Conservation (phyloP, 2,329 filamentous ascomycete genomes). For the Polychaeton citri region DNA sequence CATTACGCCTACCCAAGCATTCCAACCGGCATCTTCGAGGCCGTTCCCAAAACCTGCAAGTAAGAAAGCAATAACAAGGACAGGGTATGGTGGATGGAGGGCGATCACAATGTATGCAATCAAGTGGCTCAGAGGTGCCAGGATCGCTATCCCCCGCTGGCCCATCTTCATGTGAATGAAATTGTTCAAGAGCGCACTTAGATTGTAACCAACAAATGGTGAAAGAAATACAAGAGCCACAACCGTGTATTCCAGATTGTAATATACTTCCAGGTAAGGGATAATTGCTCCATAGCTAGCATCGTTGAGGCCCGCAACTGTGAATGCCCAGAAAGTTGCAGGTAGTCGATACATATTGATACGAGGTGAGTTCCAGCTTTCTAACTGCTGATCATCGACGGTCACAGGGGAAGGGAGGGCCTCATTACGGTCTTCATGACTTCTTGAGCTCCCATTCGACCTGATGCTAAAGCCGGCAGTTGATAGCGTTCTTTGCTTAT, state of each 20-base stretch:
- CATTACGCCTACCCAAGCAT: constrained; percentile 58
- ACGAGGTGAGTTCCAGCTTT: constrained; percentile 51
- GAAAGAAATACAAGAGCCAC: constrained; percentile 56
- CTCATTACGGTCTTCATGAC: constrained; percentile 18
- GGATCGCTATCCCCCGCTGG: constrained; percentile 56
- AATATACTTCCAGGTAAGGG: constrained; percentile 48
- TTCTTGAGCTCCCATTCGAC: not conserved
- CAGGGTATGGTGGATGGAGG: constrained; percentile 56
- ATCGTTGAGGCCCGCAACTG: constrained; percentile 57
- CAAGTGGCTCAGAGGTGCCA: constrained; percentile 50
- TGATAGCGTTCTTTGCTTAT: too few relatives aligned
- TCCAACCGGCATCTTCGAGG: constrained; percentile 49
- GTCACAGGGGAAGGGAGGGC: constrained; percentile 34
- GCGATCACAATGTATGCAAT: constrained; percentile 51
- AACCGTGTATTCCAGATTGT: constrained; percentile 46
- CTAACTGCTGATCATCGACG: constrained; percentile 25
- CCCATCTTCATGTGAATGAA: constrained; percentile 50
- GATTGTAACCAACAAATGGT: constrained; percentile 51
- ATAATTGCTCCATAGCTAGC: constrained; percentile 39
- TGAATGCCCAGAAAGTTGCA: constrained; percentile 47
- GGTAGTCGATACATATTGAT: constrained; percentile 46
- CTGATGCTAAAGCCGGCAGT: too few relatives aligned
- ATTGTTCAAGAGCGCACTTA: constrained; percentile 52
- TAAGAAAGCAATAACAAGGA: constrained; percentile 50
- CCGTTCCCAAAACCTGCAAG: constrained; percentile 61